Evolutionary conservation across 306 rosid genomes (phyloP), one percentile per base, ranked within the genome.

Genomic region (Vigna mungo): DNA sequence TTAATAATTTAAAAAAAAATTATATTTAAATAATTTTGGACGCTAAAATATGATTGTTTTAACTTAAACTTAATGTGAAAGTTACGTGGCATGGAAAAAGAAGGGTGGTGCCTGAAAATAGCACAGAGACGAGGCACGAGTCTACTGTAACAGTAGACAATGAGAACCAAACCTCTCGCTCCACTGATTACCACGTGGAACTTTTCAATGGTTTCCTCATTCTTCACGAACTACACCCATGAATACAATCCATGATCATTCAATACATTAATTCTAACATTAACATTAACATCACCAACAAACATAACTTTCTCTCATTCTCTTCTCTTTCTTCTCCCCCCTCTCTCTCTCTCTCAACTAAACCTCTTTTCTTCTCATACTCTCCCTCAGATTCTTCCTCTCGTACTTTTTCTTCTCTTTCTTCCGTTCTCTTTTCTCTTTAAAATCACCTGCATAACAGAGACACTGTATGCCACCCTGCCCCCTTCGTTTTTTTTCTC

Each of bases 131-230:
- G 34, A 16, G 43, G 52, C 27, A 18, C 9, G 41, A 41, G 52
- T 18, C 32, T 64, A n/a, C 2, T 10, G 49, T 64, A 64, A 64
- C 49, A 4, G 48, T 37, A 36, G 70, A 17, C 14, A 0, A 36
- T 37, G 49, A 9, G 25, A 36, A 16, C 71, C 41, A 27, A 59
- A n/a, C 41, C 20, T 30, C 51, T 65, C 69, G 17, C 34, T 65
- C 30, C 70, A n/a, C 11, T 41, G 20, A 59, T 59, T 59, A 30
- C 71, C 71, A 65, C 71, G 71, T 65, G 71, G 16, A 65, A 64
- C 34, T 39, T 64, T 17, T 41, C 52, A 41, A 65, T 39, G 32
- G 10, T 32, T 65, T 63, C 46, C 68, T 63, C 68, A 36, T 63
- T 1, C n/a, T 61, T 61, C 48, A 34, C 47, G 27, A 63, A 36